Base-by-base conservation (phyloP, 2,329 filamentous ascomycete genomes). In the Aspergillus intermedius region DNA sequence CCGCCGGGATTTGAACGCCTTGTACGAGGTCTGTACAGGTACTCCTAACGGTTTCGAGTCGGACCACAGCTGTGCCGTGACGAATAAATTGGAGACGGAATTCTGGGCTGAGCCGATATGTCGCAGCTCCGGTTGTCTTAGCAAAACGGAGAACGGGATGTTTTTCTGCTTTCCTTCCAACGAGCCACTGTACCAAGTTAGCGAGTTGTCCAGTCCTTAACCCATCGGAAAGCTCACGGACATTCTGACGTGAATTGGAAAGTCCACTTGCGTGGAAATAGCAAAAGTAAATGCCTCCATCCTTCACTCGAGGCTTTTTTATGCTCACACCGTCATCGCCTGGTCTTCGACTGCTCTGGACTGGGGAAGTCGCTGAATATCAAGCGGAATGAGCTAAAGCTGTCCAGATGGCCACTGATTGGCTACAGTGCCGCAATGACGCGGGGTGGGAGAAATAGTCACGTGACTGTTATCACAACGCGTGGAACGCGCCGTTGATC, bases 281-380 rank as follows among this genome's bases (percentile, higher is more conserved):
- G 89, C 91, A 74, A 97, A 97, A 25, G 91, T 95, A 71, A 95
- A 96, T 46, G 91, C 86, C 72, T 98, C 93, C 89, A 96, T 96
- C 40, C 50, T 63, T 45, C 37, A 30, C 15, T 43, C 15, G 44
- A 44, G 44, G 15, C 37, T 43, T 28, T 46, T 22, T 47, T 32
- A 23, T 42, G 6, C 19, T 28, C 25, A 21, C n/a, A 23, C 28
- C 23, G 19, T 35, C 28, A 22, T 40, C 5, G 9, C 19, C 37
- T 40, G 37, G 7, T 12, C 37, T 30, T 30, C 10, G 25, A 30
- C 10, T 30, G 25, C 25, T 30, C 25, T 21, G 15, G 35, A 40
- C 44, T 32, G 19, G 35, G 25, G 21, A 34, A 23, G 41, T 39
- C 9, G 30, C 30, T 40, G 34, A 44, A 21, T 25, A 4, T 13